phyloP scores from a whole-genome alignment of 192 early-diverging fungal genomes.

The Jimgerdemannia flammicorona region DNA sequence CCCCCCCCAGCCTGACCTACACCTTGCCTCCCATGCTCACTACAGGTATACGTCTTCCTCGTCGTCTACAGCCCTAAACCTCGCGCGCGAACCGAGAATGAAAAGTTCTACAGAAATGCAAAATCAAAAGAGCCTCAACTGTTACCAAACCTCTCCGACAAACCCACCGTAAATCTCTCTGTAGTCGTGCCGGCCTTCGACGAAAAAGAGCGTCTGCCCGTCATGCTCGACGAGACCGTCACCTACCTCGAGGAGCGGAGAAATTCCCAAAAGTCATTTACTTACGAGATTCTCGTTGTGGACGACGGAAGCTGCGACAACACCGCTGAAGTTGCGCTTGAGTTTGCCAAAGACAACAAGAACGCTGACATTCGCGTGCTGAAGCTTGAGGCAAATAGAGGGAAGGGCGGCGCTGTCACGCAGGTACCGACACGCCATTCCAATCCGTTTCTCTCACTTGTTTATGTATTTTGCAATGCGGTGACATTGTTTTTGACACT shows the following conservation, averaged over 20 bases:
- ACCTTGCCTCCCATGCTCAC: too few species aligned
- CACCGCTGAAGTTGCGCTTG: constrained; percentile 64
- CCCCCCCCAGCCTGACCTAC: too few species aligned
- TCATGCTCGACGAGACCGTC: constrained; percentile 80
- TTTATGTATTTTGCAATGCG: not conserved
- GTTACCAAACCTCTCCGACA: constrained; percentile 43
- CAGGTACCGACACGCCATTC: constrained; percentile 53
- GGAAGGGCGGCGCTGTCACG: constrained; percentile 93
- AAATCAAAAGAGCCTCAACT: constrained; percentile 20
- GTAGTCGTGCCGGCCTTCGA: constrained; percentile 92
- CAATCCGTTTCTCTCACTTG: not conserved
- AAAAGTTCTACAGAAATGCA: constrained; percentile 47
- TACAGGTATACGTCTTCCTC: constrained; percentile 32
- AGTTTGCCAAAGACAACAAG: constrained; percentile 55
- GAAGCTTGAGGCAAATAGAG: constrained; percentile 77
- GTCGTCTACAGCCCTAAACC: constrained; percentile 34
- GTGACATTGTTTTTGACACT: too few species aligned
- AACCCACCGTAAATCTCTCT: constrained; percentile 55
- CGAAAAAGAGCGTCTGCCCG: constrained; percentile 78
- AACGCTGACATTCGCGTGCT: constrained; percentile 67
- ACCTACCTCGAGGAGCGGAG: constrained; percentile 55
- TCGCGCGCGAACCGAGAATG: constrained; percentile 42
- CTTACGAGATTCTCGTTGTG: constrained; percentile 87
- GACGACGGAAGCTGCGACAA: constrained; percentile 89
- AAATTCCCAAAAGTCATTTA: constrained; percentile 36